Percentiles rank a stretch among this genome's conserved stretches.
phyloP scores from a whole-genome alignment of 768 basidiomycete species.

The Strobilomyces confusus region DNA sequence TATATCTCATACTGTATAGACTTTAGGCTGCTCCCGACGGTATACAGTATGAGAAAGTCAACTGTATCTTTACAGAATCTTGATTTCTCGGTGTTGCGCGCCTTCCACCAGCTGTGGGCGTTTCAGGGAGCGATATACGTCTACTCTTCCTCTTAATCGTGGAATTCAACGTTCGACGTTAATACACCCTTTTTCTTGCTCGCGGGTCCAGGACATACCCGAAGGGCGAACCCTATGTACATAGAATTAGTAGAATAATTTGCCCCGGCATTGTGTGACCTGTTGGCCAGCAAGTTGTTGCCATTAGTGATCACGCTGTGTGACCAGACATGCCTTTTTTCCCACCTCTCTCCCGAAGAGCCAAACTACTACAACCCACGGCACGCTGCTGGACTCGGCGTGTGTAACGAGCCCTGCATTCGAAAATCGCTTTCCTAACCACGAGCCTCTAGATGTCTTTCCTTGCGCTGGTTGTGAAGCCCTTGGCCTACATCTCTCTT shows the following conservation, averaged over 20 bases:
- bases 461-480: constrained; percentile 56
- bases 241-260: too few relatives aligned
- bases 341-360: constrained; percentile 28
- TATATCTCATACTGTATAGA: too few relatives aligned
- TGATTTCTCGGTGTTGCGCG: too few relatives aligned
- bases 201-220: too few relatives aligned
- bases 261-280: too few relatives aligned
- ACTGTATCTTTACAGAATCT: too few relatives aligned
- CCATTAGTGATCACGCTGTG: background rate
- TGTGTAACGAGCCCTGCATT: constrained; percentile 16
- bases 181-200: too few relatives aligned
- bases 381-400: constrained; percentile 26
- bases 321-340: constrained; percentile 17
- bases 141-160: too few relatives aligned
- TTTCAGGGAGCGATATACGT: too few relatives aligned
- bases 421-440: constrained; percentile 8
- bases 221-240: too few relatives aligned
- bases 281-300: background rate
- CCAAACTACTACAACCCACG: constrained; percentile 9
- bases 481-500: constrained; percentile 73
- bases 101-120: too few relatives aligned
- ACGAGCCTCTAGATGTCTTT: constrained; percentile 52
- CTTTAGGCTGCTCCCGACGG: background rate
- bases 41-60: background rate
- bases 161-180: too few relatives aligned